Percentiles rank a stretch among this genome's conserved stretches.
These are phyloP conservation scores for Aspergillus sp. DNA, from an alignment of 2,329 filamentous ascomycete species.

Conservation along the genomic window DNA sequence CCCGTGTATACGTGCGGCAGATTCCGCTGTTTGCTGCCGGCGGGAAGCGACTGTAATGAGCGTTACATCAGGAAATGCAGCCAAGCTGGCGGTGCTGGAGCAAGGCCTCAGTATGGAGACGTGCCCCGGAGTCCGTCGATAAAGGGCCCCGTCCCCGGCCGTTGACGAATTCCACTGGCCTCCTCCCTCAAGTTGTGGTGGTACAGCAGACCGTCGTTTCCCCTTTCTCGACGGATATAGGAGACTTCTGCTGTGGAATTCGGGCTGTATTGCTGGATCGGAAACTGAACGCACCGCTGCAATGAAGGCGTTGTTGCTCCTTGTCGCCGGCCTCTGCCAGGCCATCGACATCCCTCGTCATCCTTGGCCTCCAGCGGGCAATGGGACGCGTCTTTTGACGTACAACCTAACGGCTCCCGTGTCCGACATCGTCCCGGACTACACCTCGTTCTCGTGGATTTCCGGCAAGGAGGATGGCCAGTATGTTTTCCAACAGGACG, in stretches of 20 bases:
- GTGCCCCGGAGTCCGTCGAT: too few relatives aligned
- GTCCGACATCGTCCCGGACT: slow-evolving; percentile 38
- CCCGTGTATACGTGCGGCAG: too few relatives aligned
- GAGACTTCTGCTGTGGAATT: too few relatives aligned
- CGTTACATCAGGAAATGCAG: background rate
- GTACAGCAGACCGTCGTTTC: too few relatives aligned
- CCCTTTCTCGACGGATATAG: too few relatives aligned
- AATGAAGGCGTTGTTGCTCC: slow-evolving; percentile 2
- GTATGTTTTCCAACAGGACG: slow-evolving; percentile 45
- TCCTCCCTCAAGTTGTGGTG: too few relatives aligned
- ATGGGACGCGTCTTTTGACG: slow-evolving; percentile 47
- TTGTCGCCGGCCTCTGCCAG: slow-evolving; percentile 12
- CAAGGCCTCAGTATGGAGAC: too few relatives aligned
- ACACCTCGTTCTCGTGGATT: slow-evolving; percentile 49
- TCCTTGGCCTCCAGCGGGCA: slow-evolving; percentile 47
- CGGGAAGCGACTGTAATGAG: too few relatives aligned
- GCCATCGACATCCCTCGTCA: slow-evolving; percentile 44
- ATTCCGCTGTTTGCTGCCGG: too few relatives aligned
- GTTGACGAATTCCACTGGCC: too few relatives aligned
- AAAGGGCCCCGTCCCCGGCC: too few relatives aligned
- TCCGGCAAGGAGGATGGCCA: slow-evolving; percentile 51
- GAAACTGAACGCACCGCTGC: background rate
- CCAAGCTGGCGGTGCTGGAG: slow-evolving; percentile 3
- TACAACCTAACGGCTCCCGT: slow-evolving; percentile 52
- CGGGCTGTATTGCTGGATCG: background rate